Conservation (phyloP, 139 green algal species). For the Mesostigma viride region DNA sequence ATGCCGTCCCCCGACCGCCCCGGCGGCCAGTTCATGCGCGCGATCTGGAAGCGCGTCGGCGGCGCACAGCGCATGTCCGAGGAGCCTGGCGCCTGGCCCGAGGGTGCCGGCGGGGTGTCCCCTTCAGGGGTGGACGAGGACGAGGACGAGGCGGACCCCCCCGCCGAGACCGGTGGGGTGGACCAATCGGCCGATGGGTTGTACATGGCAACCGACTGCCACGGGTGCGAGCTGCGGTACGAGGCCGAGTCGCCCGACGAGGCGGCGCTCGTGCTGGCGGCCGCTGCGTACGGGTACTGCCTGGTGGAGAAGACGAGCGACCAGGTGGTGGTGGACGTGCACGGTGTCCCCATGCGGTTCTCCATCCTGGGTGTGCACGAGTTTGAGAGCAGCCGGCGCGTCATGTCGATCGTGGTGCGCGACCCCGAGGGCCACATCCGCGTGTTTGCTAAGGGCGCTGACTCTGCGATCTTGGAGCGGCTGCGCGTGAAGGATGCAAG, state of each 20-base stretch:
- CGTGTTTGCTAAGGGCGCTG: conserved; percentile 82
- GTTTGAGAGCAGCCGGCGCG: conserved; percentile 41
- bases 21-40: too few relatives aligned
- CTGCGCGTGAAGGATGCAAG: conserved; percentile 32
- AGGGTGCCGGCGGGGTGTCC: too few relatives aligned
- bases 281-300: conserved; percentile 41
- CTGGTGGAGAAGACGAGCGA: conserved; percentile 20
- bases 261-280: conserved; percentile 50
- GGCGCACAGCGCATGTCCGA: too few relatives aligned
- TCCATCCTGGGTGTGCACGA: conserved; percentile 37
- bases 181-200: too few relatives aligned
- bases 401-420: conserved; percentile 43
- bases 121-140: too few relatives aligned
- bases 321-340: conserved; percentile 11
- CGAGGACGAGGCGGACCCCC: too few relatives aligned
- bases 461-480: conserved; percentile 62
- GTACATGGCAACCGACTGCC: too few relatives aligned
- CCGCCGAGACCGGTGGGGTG: too few relatives aligned
- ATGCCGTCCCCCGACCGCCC: too few relatives aligned
- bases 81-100: too few relatives aligned
- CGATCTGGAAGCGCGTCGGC: too few relatives aligned
- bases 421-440: conserved; percentile 45
- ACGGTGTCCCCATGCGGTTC: conserved; percentile 20
- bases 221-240: conserved; percentile 44
- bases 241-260: conserved; percentile 78